A percentile compares a stretch with the other conserved stretches of the same genome.
phyloP scores from a whole-genome alignment of 208 protist genomes.

The Plasmodiophora brassicae region DNA sequence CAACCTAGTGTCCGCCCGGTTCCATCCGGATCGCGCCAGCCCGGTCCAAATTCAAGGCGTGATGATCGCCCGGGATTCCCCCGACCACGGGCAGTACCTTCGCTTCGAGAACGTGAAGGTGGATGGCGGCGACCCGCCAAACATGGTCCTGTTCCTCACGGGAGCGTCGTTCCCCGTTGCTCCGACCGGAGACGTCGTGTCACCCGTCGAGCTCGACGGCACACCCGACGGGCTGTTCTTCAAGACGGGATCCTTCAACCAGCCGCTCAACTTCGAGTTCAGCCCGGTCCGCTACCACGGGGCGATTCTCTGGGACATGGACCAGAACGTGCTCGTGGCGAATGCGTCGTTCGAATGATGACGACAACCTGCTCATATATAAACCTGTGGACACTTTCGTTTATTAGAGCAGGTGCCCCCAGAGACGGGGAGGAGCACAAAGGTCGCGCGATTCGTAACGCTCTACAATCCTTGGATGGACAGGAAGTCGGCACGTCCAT shows the following conservation, averaged over 20 bases:
- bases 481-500: too few relatives aligned
- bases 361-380: too few relatives aligned
- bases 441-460: too few relatives aligned
- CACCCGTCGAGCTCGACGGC: neutral
- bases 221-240: neutral
- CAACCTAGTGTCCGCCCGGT: neutral
- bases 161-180: neutral
- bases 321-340: neutral
- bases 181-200: neutral
- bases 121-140: neutral
- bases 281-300: neutral
- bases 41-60: neutral
- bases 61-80: neutral
- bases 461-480: too few relatives aligned
- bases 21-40: neutral
- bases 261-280: neutral
- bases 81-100: neutral
- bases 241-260: slow-evolving; percentile 11
- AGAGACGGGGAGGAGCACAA: too few relatives aligned
- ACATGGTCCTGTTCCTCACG: neutral
- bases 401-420: too few relatives aligned
- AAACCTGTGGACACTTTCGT: too few relatives aligned
- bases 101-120: neutral
- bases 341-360: slow-evolving; percentile 5
- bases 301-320: neutral